phyloP scores from a whole-genome alignment of 371 early-diverging fungal species.

The Mucor sp. region DNA sequence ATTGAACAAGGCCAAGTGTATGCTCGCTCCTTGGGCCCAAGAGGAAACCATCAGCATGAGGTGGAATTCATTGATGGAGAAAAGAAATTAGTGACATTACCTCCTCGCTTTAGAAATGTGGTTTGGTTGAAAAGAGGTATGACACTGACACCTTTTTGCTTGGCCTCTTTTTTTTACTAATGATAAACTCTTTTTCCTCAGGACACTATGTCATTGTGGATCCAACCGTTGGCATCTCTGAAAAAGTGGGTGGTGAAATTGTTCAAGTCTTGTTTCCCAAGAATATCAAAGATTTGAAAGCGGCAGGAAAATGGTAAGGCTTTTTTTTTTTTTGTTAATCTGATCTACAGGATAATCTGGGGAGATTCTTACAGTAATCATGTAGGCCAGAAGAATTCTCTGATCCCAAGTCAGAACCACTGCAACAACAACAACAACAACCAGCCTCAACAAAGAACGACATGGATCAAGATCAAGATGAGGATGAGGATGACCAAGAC shows the following conservation, averaged over 20 bases:
- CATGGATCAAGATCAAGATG: slow-evolving; percentile 14
- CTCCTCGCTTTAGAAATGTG: slow-evolving; percentile 76
- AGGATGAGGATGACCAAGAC: slow-evolving; percentile 48
- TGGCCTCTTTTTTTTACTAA: background rate
- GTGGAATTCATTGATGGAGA: slow-evolving; percentile 60
- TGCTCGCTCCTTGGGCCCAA: slow-evolving; percentile 66
- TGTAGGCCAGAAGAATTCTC: slow-evolving; percentile 47
- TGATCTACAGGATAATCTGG: no score
- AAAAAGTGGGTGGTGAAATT: slow-evolving; percentile 83
- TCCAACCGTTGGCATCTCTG: slow-evolving; percentile 53
- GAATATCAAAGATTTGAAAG: slow-evolving; percentile 74
- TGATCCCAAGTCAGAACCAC: slow-evolving; percentile 12
- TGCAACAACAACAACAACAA: background rate
- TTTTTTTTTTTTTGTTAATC: background rate
- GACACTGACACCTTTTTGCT: background rate
- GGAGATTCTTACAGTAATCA: background rate
- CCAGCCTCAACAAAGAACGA: background rate
- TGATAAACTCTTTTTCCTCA: slow-evolving; percentile 20
- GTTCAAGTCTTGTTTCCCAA: slow-evolving; percentile 73
- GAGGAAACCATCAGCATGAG: slow-evolving; percentile 79
- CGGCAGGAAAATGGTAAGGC: slow-evolving; percentile 62
- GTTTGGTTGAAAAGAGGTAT: slow-evolving; percentile 87
- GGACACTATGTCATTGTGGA: slow-evolving; percentile 75
- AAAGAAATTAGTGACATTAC: slow-evolving; percentile 68
- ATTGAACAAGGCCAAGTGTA: slow-evolving; percentile 51